Evolutionary conservation across 1,284 basidiomycete genomes (phyloP), one percentile per base, ranked within the genome.

Genomic region (Cystobasidium sp.): DNA sequence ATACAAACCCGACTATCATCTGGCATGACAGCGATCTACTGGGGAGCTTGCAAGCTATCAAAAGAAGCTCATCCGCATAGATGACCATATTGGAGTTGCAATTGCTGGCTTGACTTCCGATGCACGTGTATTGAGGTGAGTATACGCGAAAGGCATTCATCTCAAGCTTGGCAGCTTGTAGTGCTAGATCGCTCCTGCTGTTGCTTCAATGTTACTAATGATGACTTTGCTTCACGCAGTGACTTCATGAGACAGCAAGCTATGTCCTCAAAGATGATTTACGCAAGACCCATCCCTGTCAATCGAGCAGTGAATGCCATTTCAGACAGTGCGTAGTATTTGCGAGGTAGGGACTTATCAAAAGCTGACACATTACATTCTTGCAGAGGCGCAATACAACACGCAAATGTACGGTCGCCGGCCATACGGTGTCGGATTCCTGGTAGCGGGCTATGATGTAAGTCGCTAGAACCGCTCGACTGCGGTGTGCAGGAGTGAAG

Each of bases 181-280:
- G 14, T 51, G 43, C 41, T 62, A 41, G 39, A 3, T 7, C 31
- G 0, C 16, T 47, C 14, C 14, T 46, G n/a, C 46, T 16, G 37
- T 14, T 63, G 22, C n/a, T 63, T 37, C 5, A 16, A 10, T 18
- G 18, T 41, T 39, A 41, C 4, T 43, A 18, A 9, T 5, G 20
- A 16, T 37, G 16, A n/a, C 55, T 4, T 18, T 37, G 12, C 5
- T 6, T 24, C 12, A 6, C 76, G 8, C 78, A 97, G 94, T 82
- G 98, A 99, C 85, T 98, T 96, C 83, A 99, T 99, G 97, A 89
- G 97, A 49, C 97, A 98, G 84, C 93, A 99, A 84, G 95, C 97
- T 55, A 95, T 99, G 89, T 89, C 89, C 24, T 93, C 91, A 20
- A 90, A 91, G 79, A 95, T 99, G 91, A 85, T 93, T 67, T 98